Evolutionary conservation across 768 basidiomycete genomes (phyloP), one percentile per base, ranked within the genome.

Genomic region (Rhodotorula taiwanensis): DNA sequence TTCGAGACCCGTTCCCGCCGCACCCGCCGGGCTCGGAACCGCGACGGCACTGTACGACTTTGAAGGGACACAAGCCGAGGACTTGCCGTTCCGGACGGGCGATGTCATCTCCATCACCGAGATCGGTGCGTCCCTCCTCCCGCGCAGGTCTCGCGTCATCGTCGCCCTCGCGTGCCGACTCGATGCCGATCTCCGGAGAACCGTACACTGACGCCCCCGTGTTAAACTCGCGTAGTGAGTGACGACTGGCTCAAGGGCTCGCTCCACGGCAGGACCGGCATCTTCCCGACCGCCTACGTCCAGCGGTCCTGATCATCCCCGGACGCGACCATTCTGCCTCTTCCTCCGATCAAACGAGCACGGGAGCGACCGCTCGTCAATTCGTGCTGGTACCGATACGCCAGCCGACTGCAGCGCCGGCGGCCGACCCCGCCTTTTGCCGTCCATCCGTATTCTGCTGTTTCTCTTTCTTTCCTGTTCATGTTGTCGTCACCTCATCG

Each of bases 241-340:
- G 77, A 77, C 49, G 78, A 79, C 61, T 79, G 78, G 78, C 76
- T 75, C 75, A 77, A 74, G 25, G 78, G 78, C 4, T 74, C 72
- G 56, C 49, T 76, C 39, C 71, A 74, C 47, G 77, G 78, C 5
- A 53, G 57, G 56, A 58, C 62, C 4, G 78, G 78, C 49, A 73
- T 78, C 56, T 79, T 79, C 73, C 78, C 78, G 10, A 33, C 52
- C 1, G 48, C 64, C 5, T 73, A 73, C 55, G 71, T 65, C 28
- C 64, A 71, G 44, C 36, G 36, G 36, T 39, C 10, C 9, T 39
- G 9, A 9, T 16, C 36, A 39, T 39, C 10, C 36, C 36, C 36
- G n/a, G n/a, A n/a, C n/a, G n/a, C n/a, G n/a, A n/a, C n/a, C n/a
- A n/a, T n/a, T n/a, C n/a, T n/a, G n/a, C n/a, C n/a, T n/a, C n/a